These are phyloP conservation scores for Candida chilensis DNA, from an alignment of 805 yeast genomes.

Conservation along the genomic window DNA sequence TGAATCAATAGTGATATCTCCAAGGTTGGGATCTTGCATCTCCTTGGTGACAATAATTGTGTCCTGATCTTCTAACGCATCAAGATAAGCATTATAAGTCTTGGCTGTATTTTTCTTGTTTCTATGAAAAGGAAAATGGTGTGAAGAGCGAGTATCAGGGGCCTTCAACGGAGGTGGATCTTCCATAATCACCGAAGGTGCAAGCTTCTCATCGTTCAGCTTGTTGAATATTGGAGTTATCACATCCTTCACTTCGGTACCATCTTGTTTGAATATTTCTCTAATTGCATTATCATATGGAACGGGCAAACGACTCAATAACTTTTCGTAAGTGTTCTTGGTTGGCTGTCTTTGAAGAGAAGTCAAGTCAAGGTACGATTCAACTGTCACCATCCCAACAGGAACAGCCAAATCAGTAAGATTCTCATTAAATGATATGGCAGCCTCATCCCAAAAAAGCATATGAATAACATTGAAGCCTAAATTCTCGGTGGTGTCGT, in stretches of 20 bases:
- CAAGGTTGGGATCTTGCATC: too few species aligned
- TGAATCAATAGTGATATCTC: too few species aligned
- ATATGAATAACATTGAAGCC: not conserved
- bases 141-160: too few species aligned
- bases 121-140: too few species aligned
- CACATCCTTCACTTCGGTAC: not conserved
- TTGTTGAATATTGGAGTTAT: not conserved
- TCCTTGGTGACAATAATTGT: too few species aligned
- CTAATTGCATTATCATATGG: slow-evolving; percentile 1
- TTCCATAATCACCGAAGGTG: too few species aligned
- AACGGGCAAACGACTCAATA: not conserved
- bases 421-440: not conserved
- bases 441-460: not conserved
- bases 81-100: too few species aligned
- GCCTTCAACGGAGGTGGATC: too few species aligned
- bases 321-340: not conserved
- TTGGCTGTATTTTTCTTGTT: too few species aligned
- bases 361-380: not conserved
- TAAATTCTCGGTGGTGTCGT: not conserved
- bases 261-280: slow-evolving; percentile 6
- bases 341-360: not conserved
- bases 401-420: not conserved
- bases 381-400: not conserved
- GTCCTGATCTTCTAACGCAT: too few species aligned
- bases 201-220: too few species aligned